phyloP scores from a whole-genome alignment of 331 rosid genomes.

The Malus hybrid region DNA sequence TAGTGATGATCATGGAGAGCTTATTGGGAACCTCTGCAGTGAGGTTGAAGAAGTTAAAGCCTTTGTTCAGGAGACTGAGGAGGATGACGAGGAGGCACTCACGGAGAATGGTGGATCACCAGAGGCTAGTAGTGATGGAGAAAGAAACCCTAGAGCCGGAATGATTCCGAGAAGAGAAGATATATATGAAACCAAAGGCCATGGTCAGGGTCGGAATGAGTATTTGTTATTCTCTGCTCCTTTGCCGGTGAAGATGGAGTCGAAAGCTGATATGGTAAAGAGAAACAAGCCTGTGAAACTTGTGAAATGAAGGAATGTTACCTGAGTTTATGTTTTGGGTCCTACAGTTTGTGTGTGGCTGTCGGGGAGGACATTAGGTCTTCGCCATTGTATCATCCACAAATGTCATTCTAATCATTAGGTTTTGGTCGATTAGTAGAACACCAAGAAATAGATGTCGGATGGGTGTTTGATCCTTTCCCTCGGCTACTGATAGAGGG shows the following conservation, averaged over 20 bases:
- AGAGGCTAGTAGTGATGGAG: constrained; percentile 44
- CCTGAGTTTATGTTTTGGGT: background rate
- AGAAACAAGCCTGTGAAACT: constrained; percentile 45
- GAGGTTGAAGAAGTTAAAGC: constrained; percentile 44
- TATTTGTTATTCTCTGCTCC: constrained; percentile 60
- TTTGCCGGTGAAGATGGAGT: constrained; percentile 77
- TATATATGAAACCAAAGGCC: constrained; percentile 18
- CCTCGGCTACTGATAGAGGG: background rate
- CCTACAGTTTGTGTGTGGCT: constrained; percentile 3
- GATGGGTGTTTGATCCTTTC: background rate
- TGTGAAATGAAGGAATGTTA: constrained; percentile 16
- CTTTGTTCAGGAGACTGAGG: constrained; percentile 39
- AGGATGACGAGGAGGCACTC: constrained; percentile 42
- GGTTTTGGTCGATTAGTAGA: background rate
- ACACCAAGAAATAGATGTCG: background rate
- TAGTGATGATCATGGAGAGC: constrained; percentile 52
- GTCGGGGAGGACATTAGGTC: background rate
- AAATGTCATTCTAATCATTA: background rate
- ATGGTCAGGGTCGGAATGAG: constrained; percentile 17
- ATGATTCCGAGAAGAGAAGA: constrained; percentile 17
- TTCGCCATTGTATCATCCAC: background rate
- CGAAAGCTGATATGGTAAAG: constrained; percentile 38
- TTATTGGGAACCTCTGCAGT: constrained; percentile 24
- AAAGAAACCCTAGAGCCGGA: constrained; percentile 25
- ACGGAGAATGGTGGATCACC: constrained; percentile 27